Conservation (phyloP, 2,329 filamentous ascomycete genomes). For the Pseudogymnoascus destructans region DNA sequence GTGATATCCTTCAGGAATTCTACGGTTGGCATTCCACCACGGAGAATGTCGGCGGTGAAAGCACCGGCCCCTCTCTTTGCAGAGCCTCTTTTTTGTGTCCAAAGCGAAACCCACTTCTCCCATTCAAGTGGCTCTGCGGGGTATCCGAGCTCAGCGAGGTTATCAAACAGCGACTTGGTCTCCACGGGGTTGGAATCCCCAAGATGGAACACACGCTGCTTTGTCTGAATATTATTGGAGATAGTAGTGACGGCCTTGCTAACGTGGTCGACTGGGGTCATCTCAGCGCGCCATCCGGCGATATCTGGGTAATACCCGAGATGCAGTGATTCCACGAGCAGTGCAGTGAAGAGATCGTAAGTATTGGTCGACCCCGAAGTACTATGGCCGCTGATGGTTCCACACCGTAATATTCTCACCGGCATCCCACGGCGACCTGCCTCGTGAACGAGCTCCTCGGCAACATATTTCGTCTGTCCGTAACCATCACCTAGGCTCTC, state of each 20-base stretch:
- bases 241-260: constrained; percentile 61
- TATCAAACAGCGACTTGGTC: constrained; percentile 51
- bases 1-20: constrained; percentile 59
- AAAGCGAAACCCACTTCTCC: constrained; percentile 62
- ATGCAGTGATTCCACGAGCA: constrained; percentile 65
- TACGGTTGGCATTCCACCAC: constrained; percentile 65
- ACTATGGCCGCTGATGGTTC: constrained; percentile 70
- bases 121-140: constrained; percentile 52
- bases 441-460: constrained; percentile 60
- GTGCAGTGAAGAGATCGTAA: constrained; percentile 62
- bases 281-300: constrained; percentile 64
- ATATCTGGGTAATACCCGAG: constrained; percentile 59
- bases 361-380: constrained; percentile 62
- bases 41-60: constrained; percentile 67
- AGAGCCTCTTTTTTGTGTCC: constrained; percentile 56
- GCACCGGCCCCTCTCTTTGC: constrained; percentile 54
- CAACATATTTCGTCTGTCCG: constrained; percentile 71
- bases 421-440: constrained; percentile 56
- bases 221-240: constrained; percentile 46
- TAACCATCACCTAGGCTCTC: constrained; percentile 60
- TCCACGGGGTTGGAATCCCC: constrained; percentile 59
- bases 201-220: constrained; percentile 58
- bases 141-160: constrained; percentile 55
- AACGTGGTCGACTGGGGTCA: constrained; percentile 76
- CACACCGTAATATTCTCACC: constrained; percentile 57